phyloP scores from a whole-genome alignment of 2,329 filamentous ascomycete species.

The Aspergillus sclerotialis region DNA sequence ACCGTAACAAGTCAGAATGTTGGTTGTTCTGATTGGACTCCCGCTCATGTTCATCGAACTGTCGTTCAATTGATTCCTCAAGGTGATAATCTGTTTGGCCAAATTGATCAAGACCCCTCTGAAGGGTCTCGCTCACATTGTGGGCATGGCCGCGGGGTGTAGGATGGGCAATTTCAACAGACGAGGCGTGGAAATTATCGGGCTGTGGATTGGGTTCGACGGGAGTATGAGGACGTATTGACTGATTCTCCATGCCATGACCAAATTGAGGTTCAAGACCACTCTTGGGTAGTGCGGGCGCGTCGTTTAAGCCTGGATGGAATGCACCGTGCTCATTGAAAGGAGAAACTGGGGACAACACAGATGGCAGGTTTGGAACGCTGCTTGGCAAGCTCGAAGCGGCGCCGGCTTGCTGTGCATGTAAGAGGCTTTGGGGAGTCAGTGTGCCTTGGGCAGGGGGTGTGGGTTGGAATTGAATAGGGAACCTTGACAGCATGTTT shows the following conservation, averaged over 20 bases:
- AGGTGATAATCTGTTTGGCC: slow-evolving; percentile 73
- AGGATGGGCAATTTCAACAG: slow-evolving; percentile 52
- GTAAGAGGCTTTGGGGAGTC: slow-evolving; percentile 38
- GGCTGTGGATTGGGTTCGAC: slow-evolving; percentile 19
- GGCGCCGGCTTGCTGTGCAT: slow-evolving; percentile 29
- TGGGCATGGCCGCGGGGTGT: slow-evolving; percentile 56
- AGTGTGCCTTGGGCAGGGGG: slow-evolving; percentile 41
- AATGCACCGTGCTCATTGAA: slow-evolving; percentile 47
- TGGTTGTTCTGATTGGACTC: slow-evolving; percentile 17
- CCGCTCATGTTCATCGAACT: slow-evolving; percentile 69
- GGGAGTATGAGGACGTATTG: slow-evolving; percentile 22
- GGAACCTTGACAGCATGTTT: slow-evolving; percentile 60
- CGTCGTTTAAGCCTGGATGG: slow-evolving; percentile 20
- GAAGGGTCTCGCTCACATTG: slow-evolving; percentile 69
- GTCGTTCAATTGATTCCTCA: slow-evolving; percentile 70
- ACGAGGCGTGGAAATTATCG: slow-evolving; percentile 36
- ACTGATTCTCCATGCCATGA: slow-evolving; percentile 22
- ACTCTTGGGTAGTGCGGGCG: slow-evolving; percentile 13
- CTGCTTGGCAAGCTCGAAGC: slow-evolving; percentile 56
- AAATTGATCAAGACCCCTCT: slow-evolving; percentile 65
- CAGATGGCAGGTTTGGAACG: slow-evolving; percentile 34
- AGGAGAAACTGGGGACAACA: slow-evolving; percentile 60
- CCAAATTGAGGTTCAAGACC: slow-evolving; percentile 17
- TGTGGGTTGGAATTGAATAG: slow-evolving; percentile 58
- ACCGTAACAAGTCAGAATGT: slow-evolving; percentile 24